A percentile compares a stretch with the other conserved stretches of the same genome.
Conservation (phyloP, 1,284 basidiomycete genomes). For the Leccinum solheimii region DNA sequence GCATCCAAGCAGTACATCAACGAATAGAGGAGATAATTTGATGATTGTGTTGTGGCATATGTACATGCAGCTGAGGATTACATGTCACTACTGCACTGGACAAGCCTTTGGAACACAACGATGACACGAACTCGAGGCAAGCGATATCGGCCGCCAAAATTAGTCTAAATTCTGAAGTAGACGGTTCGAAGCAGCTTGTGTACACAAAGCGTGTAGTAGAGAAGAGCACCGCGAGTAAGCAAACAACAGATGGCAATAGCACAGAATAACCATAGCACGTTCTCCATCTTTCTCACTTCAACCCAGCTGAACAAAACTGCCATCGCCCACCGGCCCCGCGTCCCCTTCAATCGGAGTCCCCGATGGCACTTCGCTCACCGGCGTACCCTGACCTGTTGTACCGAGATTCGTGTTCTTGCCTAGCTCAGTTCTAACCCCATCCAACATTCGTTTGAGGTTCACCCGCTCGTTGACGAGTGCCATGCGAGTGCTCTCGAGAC, state of each 20-base stretch:
- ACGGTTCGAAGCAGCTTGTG: constrained; percentile 9
- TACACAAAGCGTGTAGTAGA: constrained; percentile 19
- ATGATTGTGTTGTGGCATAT: background rate
- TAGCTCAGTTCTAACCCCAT: constrained; percentile 62
- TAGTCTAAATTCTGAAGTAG: constrained; percentile 15
- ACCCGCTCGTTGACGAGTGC: constrained; percentile 67
- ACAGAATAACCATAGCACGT: constrained; percentile 30
- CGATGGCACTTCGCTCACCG: constrained; percentile 50
- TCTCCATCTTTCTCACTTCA: constrained; percentile 11
- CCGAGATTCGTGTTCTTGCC: constrained; percentile 50
- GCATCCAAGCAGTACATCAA: background rate
- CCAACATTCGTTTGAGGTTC: constrained; percentile 64
- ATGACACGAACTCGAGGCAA: background rate
- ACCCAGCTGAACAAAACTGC: constrained; percentile 45
- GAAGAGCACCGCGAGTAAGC: constrained; percentile 8
- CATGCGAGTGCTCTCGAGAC: constrained; percentile 70
- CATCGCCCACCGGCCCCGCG: constrained; percentile 48
- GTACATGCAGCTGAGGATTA: background rate
- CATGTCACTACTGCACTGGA: background rate
- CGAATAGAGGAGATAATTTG: background rate
- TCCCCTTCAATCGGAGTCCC: constrained; percentile 41
- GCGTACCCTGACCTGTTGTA: constrained; percentile 57
- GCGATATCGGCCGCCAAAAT: background rate
- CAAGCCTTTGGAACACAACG: background rate
- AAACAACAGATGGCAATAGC: constrained; percentile 26